Evolutionary conservation across 129 eudicot genomes (phyloP), one percentile per base, ranked within the genome.

Genomic region (Cynara cardunculus): DNA sequence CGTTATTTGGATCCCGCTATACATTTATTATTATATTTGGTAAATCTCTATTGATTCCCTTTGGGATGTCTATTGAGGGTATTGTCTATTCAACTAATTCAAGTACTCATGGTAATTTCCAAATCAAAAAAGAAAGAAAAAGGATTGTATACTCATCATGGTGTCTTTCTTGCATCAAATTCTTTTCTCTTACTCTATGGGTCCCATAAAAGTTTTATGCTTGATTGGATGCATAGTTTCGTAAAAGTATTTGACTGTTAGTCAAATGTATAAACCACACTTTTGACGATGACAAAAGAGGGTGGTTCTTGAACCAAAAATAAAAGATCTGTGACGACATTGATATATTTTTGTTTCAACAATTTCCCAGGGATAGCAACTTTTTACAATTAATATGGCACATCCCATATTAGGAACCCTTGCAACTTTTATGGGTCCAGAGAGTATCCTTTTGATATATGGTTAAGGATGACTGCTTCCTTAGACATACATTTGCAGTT

Each of bases 51-150:
- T 69, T 26, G 10, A 18, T 13, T 46, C 25, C 46, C 28, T 27
- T 67, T 68, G 81, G 81, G 46, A 61, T 41, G 67, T 14, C 25
- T 67, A 30, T 59, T 75, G 31, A 75, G 72, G 71, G 59, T 24
- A 62, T 12, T 62, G 3, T 31, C 18, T 19, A 35, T 21, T 56
- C 10, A 56, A 75, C 68, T 25, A 74, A 34, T 34, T 7, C 31
- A 22, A 31, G 35, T 25, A 13, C 16, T 41, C 22, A 73, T 41
- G 32, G 14, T 73, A 73, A 25, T 73, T 25, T 73, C 8, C 22
- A 39, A 5, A 25, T 13, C 18, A 25, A 24, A 59, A 6, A n/a
- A 25, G 77, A 35, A 21, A 5, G 31, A 72, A 72, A 72, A 72
- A 35, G 75, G 4, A 8, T 13, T 35, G 6, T 35, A 3, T 22